phyloP scores from a whole-genome alignment of 163 green algal species.

The Coccomyxa subellipsoidea region DNA sequence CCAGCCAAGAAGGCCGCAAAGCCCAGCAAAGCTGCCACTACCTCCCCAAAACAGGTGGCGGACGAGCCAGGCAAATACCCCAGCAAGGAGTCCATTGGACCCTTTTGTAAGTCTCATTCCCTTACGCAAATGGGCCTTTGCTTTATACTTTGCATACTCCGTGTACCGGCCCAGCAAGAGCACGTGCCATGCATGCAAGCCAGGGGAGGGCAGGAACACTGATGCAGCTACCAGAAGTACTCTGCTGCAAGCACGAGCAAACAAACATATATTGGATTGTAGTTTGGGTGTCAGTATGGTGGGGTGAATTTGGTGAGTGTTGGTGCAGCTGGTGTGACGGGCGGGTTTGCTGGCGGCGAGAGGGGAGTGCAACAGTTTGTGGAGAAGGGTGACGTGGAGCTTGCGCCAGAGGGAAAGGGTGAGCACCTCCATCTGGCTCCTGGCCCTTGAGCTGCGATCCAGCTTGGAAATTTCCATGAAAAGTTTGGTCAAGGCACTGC shows the following conservation, averaged over 20 bases:
- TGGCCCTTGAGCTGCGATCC: not conserved
- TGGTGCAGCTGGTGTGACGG: conserved; percentile 51
- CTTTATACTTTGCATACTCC: conserved; percentile 45
- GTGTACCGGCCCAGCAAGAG: conserved; percentile 49
- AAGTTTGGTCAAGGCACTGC: not conserved
- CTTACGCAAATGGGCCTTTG: not conserved
- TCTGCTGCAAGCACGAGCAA: too few species aligned
- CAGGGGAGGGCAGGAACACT: not conserved
- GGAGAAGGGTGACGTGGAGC: conserved; percentile 50
- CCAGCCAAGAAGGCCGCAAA: conserved; percentile 24
- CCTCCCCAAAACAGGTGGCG: conserved; percentile 56
- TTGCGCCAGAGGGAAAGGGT: conserved; percentile 23
- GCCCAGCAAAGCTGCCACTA: conserved; percentile 29
- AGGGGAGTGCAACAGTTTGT: conserved; percentile 70
- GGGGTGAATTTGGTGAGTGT: not conserved
- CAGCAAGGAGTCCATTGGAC: conserved; percentile 52
- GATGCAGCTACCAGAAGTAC: not conserved
- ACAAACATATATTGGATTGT: too few species aligned
- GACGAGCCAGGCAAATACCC: conserved; percentile 71
- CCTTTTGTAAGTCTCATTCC: conserved; percentile 20
- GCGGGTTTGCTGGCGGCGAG: conserved; percentile 86
- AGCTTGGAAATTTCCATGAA: not conserved
- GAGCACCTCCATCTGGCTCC: not conserved
- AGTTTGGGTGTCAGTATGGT: not conserved
- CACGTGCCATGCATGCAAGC: too few species aligned